Evolutionary conservation across 306 rosid genomes (phyloP).

Genomic region (Begonia masoniana): DNA sequence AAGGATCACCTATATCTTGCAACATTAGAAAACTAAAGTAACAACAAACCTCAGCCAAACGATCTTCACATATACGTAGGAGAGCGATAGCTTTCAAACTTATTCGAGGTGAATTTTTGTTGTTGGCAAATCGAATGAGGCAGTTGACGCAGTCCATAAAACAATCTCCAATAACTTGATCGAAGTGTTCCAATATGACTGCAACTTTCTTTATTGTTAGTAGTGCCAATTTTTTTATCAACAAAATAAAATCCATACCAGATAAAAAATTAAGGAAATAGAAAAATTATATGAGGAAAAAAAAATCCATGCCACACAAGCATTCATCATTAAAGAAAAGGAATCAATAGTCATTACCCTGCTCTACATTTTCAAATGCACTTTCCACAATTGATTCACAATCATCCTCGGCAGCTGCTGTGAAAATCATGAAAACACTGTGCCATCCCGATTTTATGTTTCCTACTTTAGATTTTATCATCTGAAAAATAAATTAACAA

Average conservation of each 20-base stretch:
- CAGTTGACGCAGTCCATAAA: constrained; percentile 99
- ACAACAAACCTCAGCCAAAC: constrained; percentile 94
- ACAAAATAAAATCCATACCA: constrained; percentile 5
- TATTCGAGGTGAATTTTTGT: constrained; percentile 81
- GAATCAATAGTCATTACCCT: constrained; percentile 42
- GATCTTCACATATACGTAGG: constrained; percentile 96
- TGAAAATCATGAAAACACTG: constrained; percentile 94
- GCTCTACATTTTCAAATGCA: constrained; percentile 99
- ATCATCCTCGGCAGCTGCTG: constrained; percentile 99
- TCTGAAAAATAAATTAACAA: constrained; percentile 37
- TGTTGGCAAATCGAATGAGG: constrained; percentile 91
- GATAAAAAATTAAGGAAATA: too few species aligned
- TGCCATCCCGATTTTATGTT: constrained; percentile 98
- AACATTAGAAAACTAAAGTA: neutral
- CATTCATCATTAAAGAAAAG: constrained; percentile 6
- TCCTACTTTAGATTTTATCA: constrained; percentile 98
- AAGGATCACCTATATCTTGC: too few species aligned
- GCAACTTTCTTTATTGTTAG: constrained; percentile 46
- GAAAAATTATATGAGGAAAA: too few species aligned
- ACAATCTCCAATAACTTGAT: constrained; percentile 99
- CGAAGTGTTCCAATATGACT: constrained; percentile 99
- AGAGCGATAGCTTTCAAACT: constrained; percentile 99
- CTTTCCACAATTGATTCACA: constrained; percentile 91
- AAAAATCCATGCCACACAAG: constrained; percentile 4
- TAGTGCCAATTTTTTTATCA: constrained; percentile 12